Percentiles rank a stretch among this genome's conserved stretches.
Conservation (phyloP, 192 early-diverging fungal species). For the Coemansia guatemalensis region DNA sequence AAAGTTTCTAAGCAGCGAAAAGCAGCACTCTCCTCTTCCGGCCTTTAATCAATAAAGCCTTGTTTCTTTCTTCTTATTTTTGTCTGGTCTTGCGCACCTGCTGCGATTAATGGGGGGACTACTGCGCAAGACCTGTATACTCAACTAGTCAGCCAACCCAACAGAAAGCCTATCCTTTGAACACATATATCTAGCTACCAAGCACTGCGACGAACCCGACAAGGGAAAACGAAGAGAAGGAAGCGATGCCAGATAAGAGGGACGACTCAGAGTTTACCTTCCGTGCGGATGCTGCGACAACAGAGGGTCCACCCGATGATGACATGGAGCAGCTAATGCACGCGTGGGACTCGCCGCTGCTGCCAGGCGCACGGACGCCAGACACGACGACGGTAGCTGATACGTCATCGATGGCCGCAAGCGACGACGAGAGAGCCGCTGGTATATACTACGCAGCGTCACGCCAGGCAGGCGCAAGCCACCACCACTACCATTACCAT, state of each 20-base stretch:
- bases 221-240: not conserved
- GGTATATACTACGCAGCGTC: not conserved
- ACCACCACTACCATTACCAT: constrained; percentile 38
- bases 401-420: not conserved
- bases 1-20: not conserved
- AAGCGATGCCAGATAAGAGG: not conserved
- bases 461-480: constrained; percentile 1
- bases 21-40: not conserved
- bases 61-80: not conserved
- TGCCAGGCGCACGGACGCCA: constrained; percentile 1
- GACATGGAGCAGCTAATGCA: constrained; percentile 11
- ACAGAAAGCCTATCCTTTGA: not conserved
- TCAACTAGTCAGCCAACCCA: not conserved
- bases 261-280: constrained; percentile 13
- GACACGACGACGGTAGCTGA: constrained; percentile 22
- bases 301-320: not conserved
- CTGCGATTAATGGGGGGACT: not conserved
- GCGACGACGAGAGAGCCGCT: constrained; percentile 11
- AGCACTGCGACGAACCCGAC: not conserved
- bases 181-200: not conserved
- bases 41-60: not conserved
- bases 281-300: not conserved
- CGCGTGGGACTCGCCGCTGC: constrained; percentile 25
- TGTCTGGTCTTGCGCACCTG: not conserved
- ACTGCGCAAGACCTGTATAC: not conserved